Evolutionary conservation across 495 filamentous ascomycete genomes (phyloP).

Genomic region (Penicillium manginii): DNA sequence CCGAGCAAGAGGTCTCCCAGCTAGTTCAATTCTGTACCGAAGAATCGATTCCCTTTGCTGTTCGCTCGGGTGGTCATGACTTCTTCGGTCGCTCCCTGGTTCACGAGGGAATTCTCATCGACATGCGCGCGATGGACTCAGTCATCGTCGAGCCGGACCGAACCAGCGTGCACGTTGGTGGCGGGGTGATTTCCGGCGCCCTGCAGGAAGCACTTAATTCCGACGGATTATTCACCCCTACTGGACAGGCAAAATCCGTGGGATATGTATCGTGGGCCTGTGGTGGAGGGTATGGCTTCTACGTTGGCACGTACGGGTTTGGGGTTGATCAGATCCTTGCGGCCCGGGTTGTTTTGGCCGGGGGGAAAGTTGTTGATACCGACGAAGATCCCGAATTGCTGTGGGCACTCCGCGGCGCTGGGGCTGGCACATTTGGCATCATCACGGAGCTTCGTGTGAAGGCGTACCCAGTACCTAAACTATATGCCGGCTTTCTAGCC

Average conservation of each 20-base stretch:
- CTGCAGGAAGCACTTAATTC: constrained; percentile 10
- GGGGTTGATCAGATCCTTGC: constrained; percentile 35
- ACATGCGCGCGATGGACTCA: constrained; percentile 12
- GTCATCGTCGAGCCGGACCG: constrained; percentile 6
- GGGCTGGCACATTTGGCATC: constrained; percentile 47
- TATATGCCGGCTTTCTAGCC: constrained; percentile 12
- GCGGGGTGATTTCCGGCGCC: constrained; percentile 4
- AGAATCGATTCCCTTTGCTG: constrained; percentile 1
- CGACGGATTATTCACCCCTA: constrained; percentile 9
- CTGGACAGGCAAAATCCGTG: constrained; percentile 5
- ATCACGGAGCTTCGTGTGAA: constrained; percentile 37
- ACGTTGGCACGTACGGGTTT: constrained; percentile 27
- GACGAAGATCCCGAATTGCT: constrained; percentile 39
- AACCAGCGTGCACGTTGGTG: constrained; percentile 5
- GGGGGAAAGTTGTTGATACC: constrained; percentile 32
- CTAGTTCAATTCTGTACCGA: constrained; percentile 7
- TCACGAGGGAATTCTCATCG: constrained; percentile 7
- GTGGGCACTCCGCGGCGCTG: constrained; percentile 44
- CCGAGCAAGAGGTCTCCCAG: constrained; percentile 3
- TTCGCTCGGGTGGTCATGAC: constrained; percentile 11
- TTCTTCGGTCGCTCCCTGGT: constrained; percentile 7
- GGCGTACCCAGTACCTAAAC: constrained; percentile 18
- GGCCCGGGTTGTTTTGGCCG: constrained; percentile 30
- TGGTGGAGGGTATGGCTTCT: constrained; percentile 34
- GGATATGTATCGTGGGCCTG: constrained; percentile 14